Base-by-base conservation (phyloP, 305 asterid genomes). In the Fraxinus dipetala region DNA sequence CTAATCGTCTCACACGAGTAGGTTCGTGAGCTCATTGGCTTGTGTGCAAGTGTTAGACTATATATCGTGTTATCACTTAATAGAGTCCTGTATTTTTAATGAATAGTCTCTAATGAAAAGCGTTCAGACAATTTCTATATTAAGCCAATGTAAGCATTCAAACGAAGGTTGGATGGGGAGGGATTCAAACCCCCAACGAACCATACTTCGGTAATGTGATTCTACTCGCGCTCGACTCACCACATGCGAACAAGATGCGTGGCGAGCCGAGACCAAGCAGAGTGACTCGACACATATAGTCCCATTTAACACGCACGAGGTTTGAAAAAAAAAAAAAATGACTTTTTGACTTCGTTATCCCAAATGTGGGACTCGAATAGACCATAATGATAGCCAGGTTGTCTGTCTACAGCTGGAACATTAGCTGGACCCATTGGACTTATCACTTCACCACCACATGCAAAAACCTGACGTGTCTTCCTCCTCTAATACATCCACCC, bases 331-430 rank as follows among this genome's bases (percentile, higher is more conserved):
- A 36, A 36, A 48, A 14, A 51, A 51, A 5, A 22, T 22, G 3
- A 45, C 56, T 45, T 45, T 45, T 61, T 24, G 74, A 67, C 74
- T 67, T 67, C 28, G 31, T 63, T 63, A 24, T 63, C 16, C 72
- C 31, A 65, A 3, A 65, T 2, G 20, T 67, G 36, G 74, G 7
- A 61, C 70, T 28, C 4, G 14, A 65, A 67, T 7, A 11, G 16
- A 26, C 0, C 18, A 13, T 28, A 30, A 30, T 69, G 75, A 69
- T 67, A 2, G 20, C 75, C 75, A 69, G 75, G 75, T 28, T 69
- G 75, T 69, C 75, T 69, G 75, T 69, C 75, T 30, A 69, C 75
- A 69, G 75, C 74, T 13, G 74, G 35, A 28, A 26, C 36, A 67
- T 61, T 61, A 67, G 74, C 75, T 69, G 75, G 75, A 30, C 75